Evolutionary conservation across 495 filamentous ascomycete genomes (phyloP), one percentile per base, ranked within the genome.

Genomic region (Rostrohypoxylon terebratum): DNA sequence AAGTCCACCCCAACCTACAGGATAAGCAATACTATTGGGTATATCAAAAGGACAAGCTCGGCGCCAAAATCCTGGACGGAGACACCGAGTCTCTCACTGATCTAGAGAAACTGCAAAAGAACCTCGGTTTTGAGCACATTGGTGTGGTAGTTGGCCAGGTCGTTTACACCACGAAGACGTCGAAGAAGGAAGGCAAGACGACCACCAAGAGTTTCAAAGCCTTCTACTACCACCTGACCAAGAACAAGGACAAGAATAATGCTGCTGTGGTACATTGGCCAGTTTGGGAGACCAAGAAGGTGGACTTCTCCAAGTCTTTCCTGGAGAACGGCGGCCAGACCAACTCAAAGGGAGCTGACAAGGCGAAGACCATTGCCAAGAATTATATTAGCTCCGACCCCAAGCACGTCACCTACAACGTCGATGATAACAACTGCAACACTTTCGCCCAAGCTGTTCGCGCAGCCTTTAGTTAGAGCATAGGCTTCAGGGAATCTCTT

Each of bases 81-180:
- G 63, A 64, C 42, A 14, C 42, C 9, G 59, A 75, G 53, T 53
- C 68, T 4, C 16, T 23, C 20, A 23, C 11, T 4, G 72, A 75
- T 45, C 45, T 75, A 6, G 11, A 62, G 28, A 13, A 67, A 11
- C 58, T 72, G 5, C 63, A 60, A 23, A 20, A 68, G 34, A 33
- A 20, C 5, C 72, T 75, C 16, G 72, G 72, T 11, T 75, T 72
- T 38, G 68, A 71, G 34, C 72, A 75, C 53, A 61, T 75, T 53
- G 72, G 72, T 1, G 50, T 72, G 2, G 44, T 75, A n/a, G 28
- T 75, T 18, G 72, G 72, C 20, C 64, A 75, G 59, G 66, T 75
- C 48, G 68, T 72, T 59, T 61, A n/a, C 14, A 55, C 51, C 28
- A n/a, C 31, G 11, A 58, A 58, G 40, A 65, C 61, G 7, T 21